A percentile compares a stretch with the other conserved stretches of the same genome.
Evolutionary conservation across 1,284 basidiomycete genomes (phyloP).

Genomic region (Anthracocystis panici-leucophaei): DNA sequence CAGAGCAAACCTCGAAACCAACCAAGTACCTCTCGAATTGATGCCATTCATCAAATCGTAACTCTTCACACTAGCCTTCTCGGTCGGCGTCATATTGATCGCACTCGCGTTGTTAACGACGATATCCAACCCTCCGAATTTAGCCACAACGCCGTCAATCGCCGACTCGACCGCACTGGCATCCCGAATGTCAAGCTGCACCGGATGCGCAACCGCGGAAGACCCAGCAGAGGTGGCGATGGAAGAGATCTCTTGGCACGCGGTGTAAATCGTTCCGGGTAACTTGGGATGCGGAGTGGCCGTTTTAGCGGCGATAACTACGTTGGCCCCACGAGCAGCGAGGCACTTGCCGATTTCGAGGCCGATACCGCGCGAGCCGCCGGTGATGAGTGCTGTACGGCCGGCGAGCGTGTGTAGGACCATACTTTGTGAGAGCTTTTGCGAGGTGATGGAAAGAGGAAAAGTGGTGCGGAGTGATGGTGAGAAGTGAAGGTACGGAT

Average conservation of each 20-base stretch:
- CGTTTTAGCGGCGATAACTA: conserved; percentile 62
- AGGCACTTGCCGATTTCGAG: conserved; percentile 59
- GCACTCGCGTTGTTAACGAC: conserved; percentile 68
- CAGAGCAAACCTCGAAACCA: conserved; percentile 62
- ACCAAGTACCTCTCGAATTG: conserved; percentile 64
- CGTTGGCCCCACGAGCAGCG: conserved; percentile 57
- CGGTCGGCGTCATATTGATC: conserved; percentile 62
- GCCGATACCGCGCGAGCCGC: conserved; percentile 61
- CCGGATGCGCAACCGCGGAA: conserved; percentile 49
- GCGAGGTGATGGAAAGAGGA: no score
- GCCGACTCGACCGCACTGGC: conserved; percentile 56
- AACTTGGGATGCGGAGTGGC: conserved; percentile 56
- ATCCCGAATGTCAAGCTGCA: conserved; percentile 68
- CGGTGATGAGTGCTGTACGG: conserved; percentile 53
- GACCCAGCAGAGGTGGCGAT: conserved; percentile 35
- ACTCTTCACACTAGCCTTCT: conserved; percentile 52
- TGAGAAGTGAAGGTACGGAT: no score
- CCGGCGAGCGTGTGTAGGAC: conserved; percentile 26
- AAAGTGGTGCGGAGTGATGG: no score
- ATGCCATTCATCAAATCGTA: conserved; percentile 58
- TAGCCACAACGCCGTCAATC: conserved; percentile 42
- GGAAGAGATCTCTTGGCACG: conserved; percentile 62
- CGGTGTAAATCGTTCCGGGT: conserved; percentile 68
- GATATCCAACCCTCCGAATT: conserved; percentile 66
- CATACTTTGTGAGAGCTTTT: no score